Percentiles rank a stretch among this genome's conserved stretches.
Conservation (phyloP, 2,329 filamentous ascomycete species). For the Aspergillus fischeri region DNA sequence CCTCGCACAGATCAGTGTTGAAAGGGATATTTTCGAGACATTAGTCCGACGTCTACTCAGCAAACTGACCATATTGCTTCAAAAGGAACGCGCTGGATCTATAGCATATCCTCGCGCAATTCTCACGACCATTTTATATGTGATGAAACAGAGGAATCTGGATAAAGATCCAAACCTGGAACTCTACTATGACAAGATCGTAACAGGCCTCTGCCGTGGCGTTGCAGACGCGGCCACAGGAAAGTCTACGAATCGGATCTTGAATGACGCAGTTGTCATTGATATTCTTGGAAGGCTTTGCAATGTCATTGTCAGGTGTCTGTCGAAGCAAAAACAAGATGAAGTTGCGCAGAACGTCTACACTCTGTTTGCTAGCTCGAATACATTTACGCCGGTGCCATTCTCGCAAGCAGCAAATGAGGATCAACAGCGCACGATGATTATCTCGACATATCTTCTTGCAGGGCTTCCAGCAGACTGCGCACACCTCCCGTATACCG, state of each 20-base stretch:
- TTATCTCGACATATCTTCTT: slow-evolving; percentile 55
- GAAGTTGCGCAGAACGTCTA: slow-evolving; percentile 53
- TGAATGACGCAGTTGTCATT: slow-evolving; percentile 51
- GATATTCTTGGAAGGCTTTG: slow-evolving; percentile 59
- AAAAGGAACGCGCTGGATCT: slow-evolving; percentile 44
- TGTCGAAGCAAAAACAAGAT: slow-evolving; percentile 50
- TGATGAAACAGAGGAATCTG: slow-evolving; percentile 52
- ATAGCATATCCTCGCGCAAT: slow-evolving; percentile 56
- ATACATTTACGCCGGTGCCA: slow-evolving; percentile 33
- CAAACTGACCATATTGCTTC: slow-evolving; percentile 56
- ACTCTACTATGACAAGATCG: slow-evolving; percentile 49
- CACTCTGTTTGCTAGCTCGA: slow-evolving; percentile 45
- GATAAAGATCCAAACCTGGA: slow-evolving; percentile 41
- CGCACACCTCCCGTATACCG: slow-evolving; percentile 27
- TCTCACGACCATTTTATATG: slow-evolving; percentile 58
- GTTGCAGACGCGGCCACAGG: slow-evolving; percentile 35
- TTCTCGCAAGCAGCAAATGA: slow-evolving; percentile 27
- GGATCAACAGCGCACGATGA: slow-evolving; percentile 45
- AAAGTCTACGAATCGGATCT: slow-evolving; percentile 30
- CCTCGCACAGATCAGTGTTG: slow-evolving; percentile 60
- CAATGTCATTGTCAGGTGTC: slow-evolving; percentile 55
- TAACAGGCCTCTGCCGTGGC: slow-evolving; percentile 40
- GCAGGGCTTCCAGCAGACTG: slow-evolving; percentile 47
- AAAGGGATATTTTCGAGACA: slow-evolving; percentile 61
- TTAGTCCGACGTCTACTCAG: slow-evolving; percentile 60